Evolutionary conservation across 2,329 filamentous ascomycete genomes (phyloP).

Genomic region (Stachybotrys elegans): DNA sequence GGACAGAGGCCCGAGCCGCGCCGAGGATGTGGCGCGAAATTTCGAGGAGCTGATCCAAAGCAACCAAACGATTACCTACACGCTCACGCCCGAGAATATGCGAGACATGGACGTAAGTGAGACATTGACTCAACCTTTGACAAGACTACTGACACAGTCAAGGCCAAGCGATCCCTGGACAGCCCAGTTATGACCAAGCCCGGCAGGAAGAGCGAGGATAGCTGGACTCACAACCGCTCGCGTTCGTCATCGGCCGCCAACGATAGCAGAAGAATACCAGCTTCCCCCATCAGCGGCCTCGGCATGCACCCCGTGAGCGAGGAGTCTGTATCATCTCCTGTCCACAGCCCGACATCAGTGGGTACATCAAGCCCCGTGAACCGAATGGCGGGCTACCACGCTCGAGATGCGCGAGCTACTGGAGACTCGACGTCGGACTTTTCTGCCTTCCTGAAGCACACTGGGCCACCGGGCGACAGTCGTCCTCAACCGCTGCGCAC

Average conservation of each 20-base stretch:
- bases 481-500: conserved; percentile 30
- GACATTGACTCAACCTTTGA: too few species aligned
- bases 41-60: conserved; percentile 79
- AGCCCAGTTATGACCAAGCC: conserved; percentile 37
- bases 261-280: conserved; percentile 27
- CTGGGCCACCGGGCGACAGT: conserved; percentile 59
- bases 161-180: conserved; percentile 36
- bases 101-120: conserved; percentile 65
- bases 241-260: conserved; percentile 42
- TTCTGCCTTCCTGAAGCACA: conserved; percentile 83
- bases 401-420: conserved; percentile 69
- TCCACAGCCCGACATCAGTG: not conserved
- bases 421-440: conserved; percentile 75
- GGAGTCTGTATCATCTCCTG: not conserved
- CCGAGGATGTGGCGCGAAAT: conserved; percentile 58
- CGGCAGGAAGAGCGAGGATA: conserved; percentile 43
- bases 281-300: not conserved
- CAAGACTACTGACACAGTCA: conserved; percentile 11
- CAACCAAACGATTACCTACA: conserved; percentile 78
- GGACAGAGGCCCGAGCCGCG: conserved; percentile 42
- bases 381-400: conserved; percentile 24
- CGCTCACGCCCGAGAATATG: conserved; percentile 74
- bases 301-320: conserved; percentile 3
- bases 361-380: not conserved
- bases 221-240: conserved; percentile 34